A percentile compares a stretch with the other conserved stretches of the same genome.
phyloP scores from a whole-genome alignment of 805 yeast species.

The Saccharomyces eubayanus region DNA sequence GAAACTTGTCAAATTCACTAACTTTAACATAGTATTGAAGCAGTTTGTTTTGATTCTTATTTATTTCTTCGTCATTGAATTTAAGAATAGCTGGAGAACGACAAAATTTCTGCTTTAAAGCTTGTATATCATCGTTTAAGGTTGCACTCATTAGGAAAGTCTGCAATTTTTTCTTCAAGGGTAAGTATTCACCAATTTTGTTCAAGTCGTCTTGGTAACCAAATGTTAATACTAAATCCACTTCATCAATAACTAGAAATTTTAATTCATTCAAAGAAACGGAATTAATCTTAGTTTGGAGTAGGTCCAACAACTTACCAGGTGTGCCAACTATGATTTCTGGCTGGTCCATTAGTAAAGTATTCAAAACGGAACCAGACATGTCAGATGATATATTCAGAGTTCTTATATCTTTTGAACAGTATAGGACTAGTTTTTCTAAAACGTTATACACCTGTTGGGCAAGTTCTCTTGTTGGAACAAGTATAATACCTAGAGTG shows the following conservation, averaged over 20 bases:
- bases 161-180: slow-evolving; percentile 70
- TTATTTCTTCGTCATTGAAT: slow-evolving; percentile 60
- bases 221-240: slow-evolving; percentile 79
- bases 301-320: slow-evolving; percentile 51
- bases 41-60: slow-evolving; percentile 47
- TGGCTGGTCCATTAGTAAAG: slow-evolving; percentile 66
- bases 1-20: slow-evolving; percentile 82
- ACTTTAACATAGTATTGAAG: slow-evolving; percentile 82
- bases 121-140: slow-evolving; percentile 73
- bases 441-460: slow-evolving; percentile 72
- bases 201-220: slow-evolving; percentile 84
- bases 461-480: slow-evolving; percentile 89
- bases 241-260: slow-evolving; percentile 87
- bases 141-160: slow-evolving; percentile 96
- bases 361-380: slow-evolving; percentile 60
- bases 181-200: slow-evolving; percentile 53
- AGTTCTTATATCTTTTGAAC: slow-evolving; percentile 55
- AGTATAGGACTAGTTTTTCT: slow-evolving; percentile 57
- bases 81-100: slow-evolving; percentile 73
- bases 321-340: slow-evolving; percentile 86
- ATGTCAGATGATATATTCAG: slow-evolving; percentile 58
- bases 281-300: slow-evolving; percentile 40
- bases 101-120: slow-evolving; percentile 69
- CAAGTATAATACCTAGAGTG: slow-evolving; percentile 62
- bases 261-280: slow-evolving; percentile 50